Evolutionary conservation across 441 rosid genomes (phyloP), one percentile per base, ranked within the genome.

Genomic region (Gossypium laxum): DNA sequence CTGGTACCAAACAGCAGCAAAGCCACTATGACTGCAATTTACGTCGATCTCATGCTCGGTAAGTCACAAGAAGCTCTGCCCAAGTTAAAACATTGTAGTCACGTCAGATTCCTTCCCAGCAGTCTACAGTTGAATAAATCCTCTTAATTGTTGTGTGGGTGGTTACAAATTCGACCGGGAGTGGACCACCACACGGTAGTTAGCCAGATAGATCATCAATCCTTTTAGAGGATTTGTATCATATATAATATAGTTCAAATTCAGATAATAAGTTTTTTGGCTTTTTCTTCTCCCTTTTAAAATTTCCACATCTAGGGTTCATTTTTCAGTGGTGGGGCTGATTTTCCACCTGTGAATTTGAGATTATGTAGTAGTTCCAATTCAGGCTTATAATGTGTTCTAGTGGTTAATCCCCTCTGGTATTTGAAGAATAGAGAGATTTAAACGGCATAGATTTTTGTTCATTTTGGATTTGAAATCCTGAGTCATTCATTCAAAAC

Each of bases 11-110:
- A 82, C 80, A 80, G 88, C 66, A 73, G 83, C 8, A 88, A 91
- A 82, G 98, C 92, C 62, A 82, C 84, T 12, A 71, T 94, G 76
- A 94, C 99, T 1, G 93, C 92, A 6, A 81, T 88, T 2, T 94
- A 91, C 67, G 80, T 94, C 7, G 87, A 92, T 78, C 87, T 94
- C 65, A 81, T 84, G 85, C 79, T 83, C 22, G 92, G 97, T 63
- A 87, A 83, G 81, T 75, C 97, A 0, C 89, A 86, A 78, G 94
- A 87, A 45, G 99, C 98, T 2, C 32, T 94, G 74, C 74, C 82
- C 62, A 89, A 84, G 84, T 85, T 94, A 77, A 92, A 89, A 80
- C 88, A 85, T 75, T 86, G 88, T 72, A 83, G 81, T 66, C 84
- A 76, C 18, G 90, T 85, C 45, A 88, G 91, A 75, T 92, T 89